A percentile compares a stretch with the other conserved stretches of the same genome.
phyloP scores from a whole-genome alignment of 257 asterid species.

The Solanum piurae region DNA sequence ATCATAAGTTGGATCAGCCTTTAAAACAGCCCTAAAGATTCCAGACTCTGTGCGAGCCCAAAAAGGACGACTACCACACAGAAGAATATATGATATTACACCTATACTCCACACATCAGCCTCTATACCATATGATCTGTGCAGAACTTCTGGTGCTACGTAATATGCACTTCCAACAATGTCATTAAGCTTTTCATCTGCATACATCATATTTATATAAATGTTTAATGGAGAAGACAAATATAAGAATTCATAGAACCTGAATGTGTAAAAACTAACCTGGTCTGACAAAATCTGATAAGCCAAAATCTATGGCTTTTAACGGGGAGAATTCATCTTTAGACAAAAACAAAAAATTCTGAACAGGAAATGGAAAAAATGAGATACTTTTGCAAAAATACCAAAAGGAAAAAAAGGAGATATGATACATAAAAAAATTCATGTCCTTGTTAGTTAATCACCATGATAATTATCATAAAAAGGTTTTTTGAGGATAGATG shows the following conservation, averaged over 20 bases:
- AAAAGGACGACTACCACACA: constrained; percentile 67
- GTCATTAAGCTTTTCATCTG: constrained; percentile 64
- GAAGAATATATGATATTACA: constrained; percentile 42
- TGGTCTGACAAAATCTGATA: constrained; percentile 58
- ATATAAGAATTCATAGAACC: not conserved
- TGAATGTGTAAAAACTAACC: constrained; percentile 15
- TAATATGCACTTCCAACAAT: constrained; percentile 60
- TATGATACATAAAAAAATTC: not conserved
- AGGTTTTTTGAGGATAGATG: not conserved
- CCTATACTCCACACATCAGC: constrained; percentile 51
- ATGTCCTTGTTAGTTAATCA: not conserved
- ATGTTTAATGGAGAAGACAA: not conserved
- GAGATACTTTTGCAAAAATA: not conserved
- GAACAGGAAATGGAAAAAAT: constrained; percentile 6
- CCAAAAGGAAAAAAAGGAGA: not conserved
- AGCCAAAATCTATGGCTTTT: constrained; percentile 62
- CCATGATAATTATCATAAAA: not conserved
- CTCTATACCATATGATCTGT: constrained; percentile 33
- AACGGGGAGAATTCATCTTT: constrained; percentile 39
- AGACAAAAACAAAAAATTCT: constrained; percentile 55
- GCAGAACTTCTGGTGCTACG: constrained; percentile 47
- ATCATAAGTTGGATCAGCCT: constrained; percentile 48
- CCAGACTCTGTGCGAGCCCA: constrained; percentile 77
- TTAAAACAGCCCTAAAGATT: constrained; percentile 42
- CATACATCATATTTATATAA: not conserved